Evolutionary conservation across 306 rosid species (phyloP).

Genomic region (Prunus campanulata): DNA sequence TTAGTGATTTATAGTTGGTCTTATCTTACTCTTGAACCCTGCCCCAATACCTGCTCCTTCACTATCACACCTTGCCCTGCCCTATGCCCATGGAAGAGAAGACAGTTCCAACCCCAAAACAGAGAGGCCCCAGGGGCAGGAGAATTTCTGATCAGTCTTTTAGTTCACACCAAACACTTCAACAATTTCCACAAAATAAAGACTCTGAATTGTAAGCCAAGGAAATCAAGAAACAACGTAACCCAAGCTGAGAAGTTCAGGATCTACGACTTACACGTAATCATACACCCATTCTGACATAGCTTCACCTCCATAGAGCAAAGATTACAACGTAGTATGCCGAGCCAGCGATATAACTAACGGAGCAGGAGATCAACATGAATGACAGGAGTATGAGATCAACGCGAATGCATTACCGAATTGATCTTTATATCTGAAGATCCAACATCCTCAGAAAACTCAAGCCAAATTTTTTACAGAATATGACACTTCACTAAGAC

Average conservation of each 20-base stretch:
- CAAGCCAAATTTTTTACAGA: background rate
- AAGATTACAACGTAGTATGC: background rate
- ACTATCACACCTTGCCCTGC: background rate
- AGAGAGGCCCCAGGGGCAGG: background rate
- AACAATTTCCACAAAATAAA: background rate
- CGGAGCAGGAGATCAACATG: background rate
- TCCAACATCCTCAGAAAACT: background rate
- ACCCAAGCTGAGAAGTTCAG: background rate
- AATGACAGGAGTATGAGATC: background rate
- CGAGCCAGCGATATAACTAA: background rate
- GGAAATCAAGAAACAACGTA: background rate
- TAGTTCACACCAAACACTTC: background rate
- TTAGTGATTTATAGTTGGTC: background rate
- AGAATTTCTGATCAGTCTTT: background rate
- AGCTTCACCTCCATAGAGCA: background rate
- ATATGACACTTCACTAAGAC: background rate
- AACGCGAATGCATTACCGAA: background rate
- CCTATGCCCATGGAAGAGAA: background rate
- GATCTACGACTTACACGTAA: background rate
- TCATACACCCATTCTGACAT: background rate
- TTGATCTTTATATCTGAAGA: background rate
- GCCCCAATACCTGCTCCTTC: background rate
- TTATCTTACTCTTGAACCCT: too few relatives aligned
- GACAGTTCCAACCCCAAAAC: background rate
- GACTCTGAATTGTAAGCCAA: background rate